Percentiles rank a stretch among this genome's conserved stretches.
phyloP scores from a whole-genome alignment of 2,329 filamentous ascomycete species.

The Ramichloridium luteum region DNA sequence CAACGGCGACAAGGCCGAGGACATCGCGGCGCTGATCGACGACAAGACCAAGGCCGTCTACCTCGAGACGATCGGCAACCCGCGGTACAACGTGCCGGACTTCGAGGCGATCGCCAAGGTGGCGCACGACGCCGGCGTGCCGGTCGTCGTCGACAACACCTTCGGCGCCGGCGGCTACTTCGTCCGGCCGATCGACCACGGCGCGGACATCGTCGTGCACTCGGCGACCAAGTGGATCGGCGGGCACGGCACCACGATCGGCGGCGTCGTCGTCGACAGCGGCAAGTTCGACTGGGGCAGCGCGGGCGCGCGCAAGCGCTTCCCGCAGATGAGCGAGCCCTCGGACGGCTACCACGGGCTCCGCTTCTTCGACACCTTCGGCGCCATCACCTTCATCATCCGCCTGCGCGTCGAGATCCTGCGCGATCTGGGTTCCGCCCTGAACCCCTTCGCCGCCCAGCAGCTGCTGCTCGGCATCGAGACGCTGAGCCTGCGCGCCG shows the following conservation, averaged over 20 bases:
- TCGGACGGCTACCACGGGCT: slow-evolving; percentile 83
- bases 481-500: slow-evolving; percentile 74
- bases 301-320: slow-evolving; percentile 50
- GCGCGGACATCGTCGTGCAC: slow-evolving; percentile 88
- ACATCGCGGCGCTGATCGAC: slow-evolving; percentile 73
- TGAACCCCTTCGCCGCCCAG: slow-evolving; percentile 88
- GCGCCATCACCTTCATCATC: slow-evolving; percentile 68
- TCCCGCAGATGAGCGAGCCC: slow-evolving; percentile 86
- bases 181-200: slow-evolving; percentile 73
- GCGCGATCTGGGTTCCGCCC: slow-evolving; percentile 67
- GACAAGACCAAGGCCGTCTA: slow-evolving; percentile 89
- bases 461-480: slow-evolving; percentile 81
- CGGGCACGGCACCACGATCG: slow-evolving; percentile 80
- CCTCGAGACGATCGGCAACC: slow-evolving; percentile 87
- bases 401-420: slow-evolving; percentile 80
- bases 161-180: slow-evolving; percentile 91
- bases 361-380: slow-evolving; percentile 91
- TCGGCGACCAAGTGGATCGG: slow-evolving; percentile 96
- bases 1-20: slow-evolving; percentile 63
- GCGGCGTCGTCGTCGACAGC: slow-evolving; percentile 71
- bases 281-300: slow-evolving; percentile 93
- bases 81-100: slow-evolving; percentile 83
- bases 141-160: slow-evolving; percentile 72
- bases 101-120: slow-evolving; percentile 75
- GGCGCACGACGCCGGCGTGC: slow-evolving; percentile 54